phyloP scores from a whole-genome alignment of 495 filamentous ascomycete genomes.

The Podospora australis region DNA sequence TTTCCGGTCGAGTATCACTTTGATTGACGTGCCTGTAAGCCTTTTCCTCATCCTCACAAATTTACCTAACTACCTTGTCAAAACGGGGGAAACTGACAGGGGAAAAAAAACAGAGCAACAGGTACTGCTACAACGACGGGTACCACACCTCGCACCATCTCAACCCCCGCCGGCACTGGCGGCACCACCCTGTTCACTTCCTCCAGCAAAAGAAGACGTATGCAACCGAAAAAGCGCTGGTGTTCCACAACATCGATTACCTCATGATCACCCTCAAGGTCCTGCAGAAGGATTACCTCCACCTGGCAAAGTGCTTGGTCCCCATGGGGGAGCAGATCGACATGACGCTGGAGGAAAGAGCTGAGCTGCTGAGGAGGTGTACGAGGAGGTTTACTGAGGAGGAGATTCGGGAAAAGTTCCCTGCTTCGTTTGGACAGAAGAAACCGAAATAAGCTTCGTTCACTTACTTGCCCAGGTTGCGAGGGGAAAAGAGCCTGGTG shows the following conservation, averaged over 20 bases:
- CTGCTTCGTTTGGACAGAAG: background rate
- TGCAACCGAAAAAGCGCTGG: conserved; percentile 49
- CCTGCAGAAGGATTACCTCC: conserved; percentile 56
- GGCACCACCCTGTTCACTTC: conserved; percentile 63
- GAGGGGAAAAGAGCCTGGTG: too few species aligned
- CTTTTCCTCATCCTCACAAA: background rate
- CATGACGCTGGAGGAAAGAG: conserved; percentile 29
- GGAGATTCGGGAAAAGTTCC: background rate
- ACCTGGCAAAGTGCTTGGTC: conserved; percentile 58
- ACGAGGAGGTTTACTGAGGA: background rate
- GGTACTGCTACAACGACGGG: conserved; percentile 72
- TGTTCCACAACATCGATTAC: conserved; percentile 68
- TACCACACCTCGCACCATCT: conserved; percentile 76
- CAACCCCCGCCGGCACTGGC: conserved; percentile 68
- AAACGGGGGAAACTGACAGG: too few species aligned
- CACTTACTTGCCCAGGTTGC: too few species aligned
- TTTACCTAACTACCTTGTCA: background rate
- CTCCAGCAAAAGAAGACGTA: conserved; percentile 55
- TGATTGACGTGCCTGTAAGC: background rate
- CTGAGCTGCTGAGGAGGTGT: background rate
- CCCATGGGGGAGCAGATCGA: conserved; percentile 60
- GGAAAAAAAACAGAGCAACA: conserved; percentile 59
- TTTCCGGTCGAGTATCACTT: conserved; percentile 19
- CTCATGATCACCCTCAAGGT: conserved; percentile 59
- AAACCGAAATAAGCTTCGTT: too few species aligned